phyloP scores from a whole-genome alignment of 2,329 filamentous ascomycete species.

The Alternaria consortialis region DNA sequence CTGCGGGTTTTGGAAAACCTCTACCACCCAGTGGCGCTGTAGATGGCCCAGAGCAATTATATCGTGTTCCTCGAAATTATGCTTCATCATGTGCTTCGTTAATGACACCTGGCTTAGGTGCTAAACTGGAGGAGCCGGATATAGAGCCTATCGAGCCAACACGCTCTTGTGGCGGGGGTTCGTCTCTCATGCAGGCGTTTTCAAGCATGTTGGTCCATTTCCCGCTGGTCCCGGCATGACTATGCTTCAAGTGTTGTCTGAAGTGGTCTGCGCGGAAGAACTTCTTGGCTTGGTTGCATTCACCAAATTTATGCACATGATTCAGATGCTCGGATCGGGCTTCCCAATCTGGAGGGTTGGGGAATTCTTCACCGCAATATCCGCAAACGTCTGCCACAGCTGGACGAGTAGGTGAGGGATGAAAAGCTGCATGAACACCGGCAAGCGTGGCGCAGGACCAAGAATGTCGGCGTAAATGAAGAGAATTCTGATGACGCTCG shows the following conservation, averaged over 20 bases:
- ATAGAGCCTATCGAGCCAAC: slow-evolving; percentile 45
- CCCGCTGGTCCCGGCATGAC: slow-evolving; percentile 91
- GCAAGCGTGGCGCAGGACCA: slow-evolving; percentile 93
- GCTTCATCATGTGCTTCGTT: slow-evolving; percentile 52
- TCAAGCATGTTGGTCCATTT: slow-evolving; percentile 99
- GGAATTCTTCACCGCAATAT: slow-evolving; percentile 94
- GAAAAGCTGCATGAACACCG: slow-evolving; percentile 81
- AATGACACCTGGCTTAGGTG: slow-evolving; percentile 50
- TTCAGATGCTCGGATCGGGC: slow-evolving; percentile 85
- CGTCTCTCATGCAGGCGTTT: slow-evolving; percentile 95
- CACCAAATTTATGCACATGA: slow-evolving; percentile 92
- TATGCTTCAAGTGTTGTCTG: slow-evolving; percentile 97
- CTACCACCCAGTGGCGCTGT: not conserved
- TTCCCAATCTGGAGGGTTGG: slow-evolving; percentile 89
- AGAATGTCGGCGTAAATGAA: slow-evolving; percentile 90
- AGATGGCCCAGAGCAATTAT: slow-evolving; percentile 8
- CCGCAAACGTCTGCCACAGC: slow-evolving; percentile 80
- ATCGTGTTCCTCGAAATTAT: slow-evolving; percentile 25
- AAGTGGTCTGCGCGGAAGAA: slow-evolving; percentile 98
- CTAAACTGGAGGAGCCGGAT: slow-evolving; percentile 39
- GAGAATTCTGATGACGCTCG: slow-evolving; percentile 92
- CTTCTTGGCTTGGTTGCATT: slow-evolving; percentile 98
- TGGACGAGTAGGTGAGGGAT: slow-evolving; percentile 75
- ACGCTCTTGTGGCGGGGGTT: slow-evolving; percentile 66
- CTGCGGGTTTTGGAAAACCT: not conserved